Base-by-base conservation (phyloP, 192 early-diverging fungal genomes). In the Umbelopsis sp. region DNA sequence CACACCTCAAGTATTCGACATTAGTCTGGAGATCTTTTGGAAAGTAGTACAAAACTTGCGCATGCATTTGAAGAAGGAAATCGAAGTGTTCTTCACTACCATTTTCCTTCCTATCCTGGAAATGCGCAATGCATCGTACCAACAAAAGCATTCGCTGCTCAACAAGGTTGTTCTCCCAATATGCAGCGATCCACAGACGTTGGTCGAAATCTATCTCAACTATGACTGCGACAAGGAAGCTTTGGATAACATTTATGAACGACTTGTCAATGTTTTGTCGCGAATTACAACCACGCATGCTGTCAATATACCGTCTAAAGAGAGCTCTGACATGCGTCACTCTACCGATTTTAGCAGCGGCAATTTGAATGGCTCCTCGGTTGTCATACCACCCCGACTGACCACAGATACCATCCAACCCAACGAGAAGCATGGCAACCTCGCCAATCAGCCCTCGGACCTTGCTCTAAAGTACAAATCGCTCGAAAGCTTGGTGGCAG, bases 171-270 rank as follows among this genome's bases (percentile, higher is more conserved):
- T 98, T 31, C 71, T 78, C 2, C 83, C 88, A 26, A 83, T 96
- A 25, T 82, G 94, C 54, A 75, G 81, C 25, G 91, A 94, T 49
- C 92, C 93, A 22, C 85, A 90, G 43, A 81, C 93, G 4, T 75
- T 96, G 4, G 94, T 98, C 4, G 96, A 98, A 74, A 87, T 98
- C 29, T 98, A 96, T 71, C 81, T 98, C 3, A 98, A 98, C 83
- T 96, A 96, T 69, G 96, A 98, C 81, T 98, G 96, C 76, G 89
- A 93, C 66, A 78, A 87, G 47, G 90, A 94, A 73, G 89, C 93
- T 10, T 76, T 88, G 36, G 88, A 94, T 76, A 98, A 96, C 68
- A 90, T 96, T 71, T 98, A 93, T 86, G 95, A 98, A 80, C 84
- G 95, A 66, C 71, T 96, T 45, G 90, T 95, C 26, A 91, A 89